Conservation (phyloP, 2,329 filamentous ascomycete species). For the Pseudocercospora cruenta region DNA sequence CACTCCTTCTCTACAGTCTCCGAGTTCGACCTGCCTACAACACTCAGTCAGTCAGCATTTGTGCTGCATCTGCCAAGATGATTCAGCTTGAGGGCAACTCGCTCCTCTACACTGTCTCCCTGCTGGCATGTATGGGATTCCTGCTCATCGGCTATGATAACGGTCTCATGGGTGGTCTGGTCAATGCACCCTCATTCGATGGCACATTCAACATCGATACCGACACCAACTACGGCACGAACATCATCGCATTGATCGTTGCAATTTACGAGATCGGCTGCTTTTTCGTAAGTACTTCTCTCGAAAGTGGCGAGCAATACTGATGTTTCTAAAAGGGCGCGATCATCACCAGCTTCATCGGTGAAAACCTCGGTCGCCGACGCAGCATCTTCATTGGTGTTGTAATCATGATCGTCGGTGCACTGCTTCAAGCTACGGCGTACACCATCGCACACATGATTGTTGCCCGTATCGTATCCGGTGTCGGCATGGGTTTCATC, state of each 20-base stretch:
- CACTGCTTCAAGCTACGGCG: constrained; percentile 48
- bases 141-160: constrained; percentile 51
- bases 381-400: constrained; percentile 49
- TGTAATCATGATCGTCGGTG: constrained; percentile 49
- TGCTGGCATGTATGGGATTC: constrained; percentile 53
- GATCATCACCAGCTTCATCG: constrained; percentile 44
- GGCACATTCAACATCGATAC: constrained; percentile 46
- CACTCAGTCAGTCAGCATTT: neutral
- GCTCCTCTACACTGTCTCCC: constrained; percentile 49
- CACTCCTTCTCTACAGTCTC: neutral
- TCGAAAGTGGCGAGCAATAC: neutral
- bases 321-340: constrained; percentile 35
- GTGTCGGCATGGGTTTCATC: constrained; percentile 50
- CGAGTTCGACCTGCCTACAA: neutral
- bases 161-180: constrained; percentile 35
- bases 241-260: constrained; percentile 52
- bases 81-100: constrained; percentile 41
- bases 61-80: constrained; percentile 23
- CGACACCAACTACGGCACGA: constrained; percentile 38
- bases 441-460: constrained; percentile 47
- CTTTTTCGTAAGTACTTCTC: constrained; percentile 35
- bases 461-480: constrained; percentile 50
- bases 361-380: constrained; percentile 51
- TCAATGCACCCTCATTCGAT: constrained; percentile 48
- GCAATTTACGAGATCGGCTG: constrained; percentile 50